Evolutionary conservation across 805 yeast species (phyloP).

Genomic region (Candida ascalaphidarum): DNA sequence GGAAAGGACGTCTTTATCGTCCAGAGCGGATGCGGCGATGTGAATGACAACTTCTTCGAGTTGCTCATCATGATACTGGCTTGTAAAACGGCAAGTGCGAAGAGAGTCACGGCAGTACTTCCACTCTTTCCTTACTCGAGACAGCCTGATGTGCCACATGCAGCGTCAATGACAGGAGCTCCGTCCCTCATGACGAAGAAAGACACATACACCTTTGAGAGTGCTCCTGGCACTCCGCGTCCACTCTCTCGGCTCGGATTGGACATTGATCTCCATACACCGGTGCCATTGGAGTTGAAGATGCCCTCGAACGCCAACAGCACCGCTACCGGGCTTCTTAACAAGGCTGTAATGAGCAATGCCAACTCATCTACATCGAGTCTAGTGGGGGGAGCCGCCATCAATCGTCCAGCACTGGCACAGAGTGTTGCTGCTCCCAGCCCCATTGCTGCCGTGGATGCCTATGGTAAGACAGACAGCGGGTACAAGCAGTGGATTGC

Average conservation of each 20-base stretch:
- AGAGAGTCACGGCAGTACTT: constrained; percentile 79
- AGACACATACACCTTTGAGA: constrained; percentile 38
- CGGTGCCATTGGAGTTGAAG: not conserved
- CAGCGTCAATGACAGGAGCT: constrained; percentile 56
- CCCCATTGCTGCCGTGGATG: constrained; percentile 26
- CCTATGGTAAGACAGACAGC: constrained; percentile 37
- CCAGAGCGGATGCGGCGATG: constrained; percentile 82
- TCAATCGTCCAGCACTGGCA: no score
- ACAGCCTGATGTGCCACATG: constrained; percentile 89
- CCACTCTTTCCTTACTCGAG: constrained; percentile 94
- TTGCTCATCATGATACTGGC: constrained; percentile 81
- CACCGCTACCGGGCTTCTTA: no score
- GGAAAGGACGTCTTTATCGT: constrained; percentile 93
- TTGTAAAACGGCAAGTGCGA: constrained; percentile 85
- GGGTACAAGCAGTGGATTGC: constrained; percentile 95
- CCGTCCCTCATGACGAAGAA: constrained; percentile 37
- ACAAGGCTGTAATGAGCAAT: no score
- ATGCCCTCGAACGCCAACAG: not conserved
- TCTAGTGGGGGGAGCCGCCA: no score
- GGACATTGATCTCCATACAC: not conserved
- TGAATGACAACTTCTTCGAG: constrained; percentile 81
- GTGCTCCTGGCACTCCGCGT: constrained; percentile 45
- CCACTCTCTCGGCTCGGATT: constrained; percentile 22
- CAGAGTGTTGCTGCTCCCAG: not conserved
- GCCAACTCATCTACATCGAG: no score